These are phyloP conservation scores for Cerrena zonata DNA, from an alignment of 1,284 basidiomycete genomes.

Conservation along the genomic window DNA sequence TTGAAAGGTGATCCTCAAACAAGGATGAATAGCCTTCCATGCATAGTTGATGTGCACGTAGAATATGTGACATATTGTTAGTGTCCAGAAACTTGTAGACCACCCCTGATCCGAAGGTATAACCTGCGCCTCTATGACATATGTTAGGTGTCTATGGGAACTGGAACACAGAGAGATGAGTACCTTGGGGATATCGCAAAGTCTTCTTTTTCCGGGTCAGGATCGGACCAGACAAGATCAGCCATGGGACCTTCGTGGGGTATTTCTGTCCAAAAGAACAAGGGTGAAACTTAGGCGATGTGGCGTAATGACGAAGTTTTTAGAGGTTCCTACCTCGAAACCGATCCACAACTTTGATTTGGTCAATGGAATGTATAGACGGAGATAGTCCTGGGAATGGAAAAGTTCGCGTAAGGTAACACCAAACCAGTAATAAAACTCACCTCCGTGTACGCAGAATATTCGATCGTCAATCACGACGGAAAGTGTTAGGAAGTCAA, in stretches of 20 bases:
- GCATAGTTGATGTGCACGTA: constrained; percentile 96
- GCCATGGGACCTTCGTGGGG: constrained; percentile 99
- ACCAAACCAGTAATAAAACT: too few relatives aligned
- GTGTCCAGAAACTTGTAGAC: constrained; percentile 95
- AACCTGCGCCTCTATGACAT: constrained; percentile 82
- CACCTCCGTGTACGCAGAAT: constrained; percentile 97
- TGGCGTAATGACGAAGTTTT: constrained; percentile 11
- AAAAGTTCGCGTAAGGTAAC: too few relatives aligned
- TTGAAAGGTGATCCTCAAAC: constrained; percentile 91
- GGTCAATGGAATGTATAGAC: constrained; percentile 97
- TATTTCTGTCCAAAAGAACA: constrained; percentile 56
- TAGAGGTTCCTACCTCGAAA: constrained; percentile 86
- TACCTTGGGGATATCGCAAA: constrained; percentile 97
- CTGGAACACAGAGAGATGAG: constrained; percentile 20
- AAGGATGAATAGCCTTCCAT: constrained; percentile 98
- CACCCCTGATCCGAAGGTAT: constrained; percentile 96
- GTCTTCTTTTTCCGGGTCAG: constrained; percentile 97
- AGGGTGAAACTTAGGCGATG: not conserved
- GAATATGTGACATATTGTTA: constrained; percentile 95
- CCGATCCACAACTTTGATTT: constrained; percentile 98
- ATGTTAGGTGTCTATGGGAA: constrained; percentile 10
- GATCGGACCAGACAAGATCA: constrained; percentile 99
- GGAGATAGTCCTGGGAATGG: constrained; percentile 87
- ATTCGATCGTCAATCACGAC: constrained; percentile 99
- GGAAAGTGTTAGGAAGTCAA: constrained; percentile 95